Evolutionary conservation across 257 asterid genomes (phyloP).

Genomic region (Oldenlandia corymbosa): DNA sequence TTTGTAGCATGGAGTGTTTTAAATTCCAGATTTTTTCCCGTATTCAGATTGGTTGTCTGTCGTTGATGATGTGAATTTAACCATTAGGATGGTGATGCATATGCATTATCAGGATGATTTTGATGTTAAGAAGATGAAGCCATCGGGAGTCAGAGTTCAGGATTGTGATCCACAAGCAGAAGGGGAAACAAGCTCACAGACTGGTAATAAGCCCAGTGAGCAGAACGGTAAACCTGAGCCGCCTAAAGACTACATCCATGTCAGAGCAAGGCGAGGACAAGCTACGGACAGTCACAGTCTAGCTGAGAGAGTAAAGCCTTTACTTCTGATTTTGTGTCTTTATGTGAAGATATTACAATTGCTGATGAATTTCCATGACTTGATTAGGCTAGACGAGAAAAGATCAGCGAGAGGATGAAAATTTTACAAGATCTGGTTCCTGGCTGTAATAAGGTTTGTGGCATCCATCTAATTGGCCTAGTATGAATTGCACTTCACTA

Average conservation of each 20-base stretch:
- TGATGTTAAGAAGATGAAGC: constrained; percentile 40
- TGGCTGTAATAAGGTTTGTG: constrained; percentile 79
- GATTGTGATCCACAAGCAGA: constrained; percentile 40
- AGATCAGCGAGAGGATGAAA: constrained; percentile 96
- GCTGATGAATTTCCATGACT: constrained; percentile 19
- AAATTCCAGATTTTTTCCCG: neutral
- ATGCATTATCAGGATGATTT: constrained; percentile 37
- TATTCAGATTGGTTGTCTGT: neutral
- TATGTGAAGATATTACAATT: no score
- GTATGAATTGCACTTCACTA: neutral
- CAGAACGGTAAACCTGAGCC: constrained; percentile 56
- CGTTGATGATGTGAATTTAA: neutral
- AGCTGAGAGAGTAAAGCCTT: constrained; percentile 71
- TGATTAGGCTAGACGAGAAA: constrained; percentile 81
- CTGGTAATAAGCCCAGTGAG: constrained; percentile 40
- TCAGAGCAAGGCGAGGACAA: constrained; percentile 94
- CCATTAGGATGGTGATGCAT: neutral
- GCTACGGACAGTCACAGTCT: constrained; percentile 96
- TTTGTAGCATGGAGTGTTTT: neutral
- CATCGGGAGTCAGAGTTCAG: constrained; percentile 30
- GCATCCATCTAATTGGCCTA: neutral
- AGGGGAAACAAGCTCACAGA: constrained; percentile 51
- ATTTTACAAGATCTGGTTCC: constrained; percentile 91
- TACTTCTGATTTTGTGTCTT: no score
- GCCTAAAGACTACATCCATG: constrained; percentile 88